phyloP scores from a whole-genome alignment of 1,284 basidiomycete species.

The Fistulinella cinereoalba region DNA sequence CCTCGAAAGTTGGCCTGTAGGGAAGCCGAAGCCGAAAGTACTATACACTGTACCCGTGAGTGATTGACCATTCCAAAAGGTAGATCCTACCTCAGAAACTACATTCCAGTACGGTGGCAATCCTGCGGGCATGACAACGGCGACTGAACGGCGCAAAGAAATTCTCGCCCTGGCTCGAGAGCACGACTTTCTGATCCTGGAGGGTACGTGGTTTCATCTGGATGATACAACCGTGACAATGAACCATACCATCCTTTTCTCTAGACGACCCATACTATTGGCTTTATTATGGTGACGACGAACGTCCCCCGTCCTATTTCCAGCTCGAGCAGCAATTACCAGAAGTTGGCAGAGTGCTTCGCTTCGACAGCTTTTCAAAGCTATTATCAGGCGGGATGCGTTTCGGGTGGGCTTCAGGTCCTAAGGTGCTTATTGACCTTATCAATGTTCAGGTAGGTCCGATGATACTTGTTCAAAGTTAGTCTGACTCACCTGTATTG shows the following conservation, averaged over 20 bases:
- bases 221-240: no score
- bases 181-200: conserved; percentile 76
- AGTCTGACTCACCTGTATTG: not conserved
- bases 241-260: no score
- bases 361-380: conserved; percentile 87
- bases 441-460: conserved; percentile 65
- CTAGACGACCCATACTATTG: conserved; percentile 73
- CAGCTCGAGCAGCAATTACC: conserved; percentile 58
- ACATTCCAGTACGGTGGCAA: conserved; percentile 66
- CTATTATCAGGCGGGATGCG: conserved; percentile 75
- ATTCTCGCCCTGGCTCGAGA: conserved; percentile 69
- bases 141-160: conserved; percentile 66
- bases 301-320: conserved; percentile 70
- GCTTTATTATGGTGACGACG: conserved; percentile 61
- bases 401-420: conserved; percentile 80
- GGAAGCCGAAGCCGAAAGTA: conserved; percentile 70
- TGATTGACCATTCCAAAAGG: not conserved
- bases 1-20: conserved; percentile 61
- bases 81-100: not conserved
- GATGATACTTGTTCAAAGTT: not conserved
- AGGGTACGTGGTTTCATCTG: conserved; percentile 50
- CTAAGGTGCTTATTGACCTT: conserved; percentile 63
- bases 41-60: conserved; percentile 52
- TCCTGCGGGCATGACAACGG: conserved; percentile 74
- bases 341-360: conserved; percentile 66